Base-by-base conservation (phyloP, 768 basidiomycete genomes). In the Rhizopogon roseolus region DNA sequence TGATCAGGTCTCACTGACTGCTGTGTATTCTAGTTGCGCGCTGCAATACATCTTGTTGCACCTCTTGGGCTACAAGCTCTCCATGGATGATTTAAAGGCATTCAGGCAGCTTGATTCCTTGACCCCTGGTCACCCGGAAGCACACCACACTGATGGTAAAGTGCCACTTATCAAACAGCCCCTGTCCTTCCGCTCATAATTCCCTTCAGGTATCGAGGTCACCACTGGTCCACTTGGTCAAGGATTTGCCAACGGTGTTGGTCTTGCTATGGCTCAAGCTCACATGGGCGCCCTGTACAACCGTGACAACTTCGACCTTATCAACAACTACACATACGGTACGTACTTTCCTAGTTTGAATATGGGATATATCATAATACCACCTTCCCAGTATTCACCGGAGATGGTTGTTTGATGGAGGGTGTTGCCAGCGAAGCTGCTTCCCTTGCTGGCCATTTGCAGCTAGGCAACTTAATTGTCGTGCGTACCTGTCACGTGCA, bases 391-490 rank as follows among this genome's bases (percentile, higher is more conserved):
- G 91, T 88, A 49, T 96, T 97, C 76, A 79, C 82, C 56, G 95
- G 95, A 63, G 95, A 98, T 72, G 95, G 95, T 43, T 98, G 95
- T 74, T 79, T 98, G 51, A 94, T 95, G 89, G 95, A 98, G 72
- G 95, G 95, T 78, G 86, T 98, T 60, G 81, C 93, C n/a, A 80
- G 81, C 58, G 95, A 98, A 70, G 93, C 95, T 39, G 88, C 89
- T 56, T 92, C 89, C 63, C 80, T 97, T 58, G 94, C 93, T 56
- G 95, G 94, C 57, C 95, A 98, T 73, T 80, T 97, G 63, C 86
- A 93, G 68, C 81, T 98, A 40, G 93, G 91, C 53, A 97, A 95
- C 73, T 78, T 98, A 63, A 86, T 98, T 64, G 90, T 89, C 54
- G 89, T 91, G 68, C 66, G 89, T 81, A 28, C 44, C 54, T 54